Evolutionary conservation across 495 filamentous ascomycete genomes (phyloP).

Genomic region (Penicillium subrubescens): DNA sequence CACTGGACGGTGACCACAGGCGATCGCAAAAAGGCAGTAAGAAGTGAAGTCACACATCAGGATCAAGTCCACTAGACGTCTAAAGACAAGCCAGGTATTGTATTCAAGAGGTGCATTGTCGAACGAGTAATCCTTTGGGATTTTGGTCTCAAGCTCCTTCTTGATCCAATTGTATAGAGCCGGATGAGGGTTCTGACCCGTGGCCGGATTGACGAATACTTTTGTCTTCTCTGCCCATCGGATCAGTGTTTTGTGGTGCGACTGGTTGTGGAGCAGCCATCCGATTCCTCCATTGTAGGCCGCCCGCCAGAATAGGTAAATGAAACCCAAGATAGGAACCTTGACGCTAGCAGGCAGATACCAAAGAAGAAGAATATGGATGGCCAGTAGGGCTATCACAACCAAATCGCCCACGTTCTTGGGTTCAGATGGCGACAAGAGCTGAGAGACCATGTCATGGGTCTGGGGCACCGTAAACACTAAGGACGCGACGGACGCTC

Average conservation of each 20-base stretch:
- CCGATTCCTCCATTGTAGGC: conserved; percentile 95
- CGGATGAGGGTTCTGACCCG: conserved; percentile 78
- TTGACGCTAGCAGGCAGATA: conserved; percentile 65
- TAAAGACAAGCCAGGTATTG: conserved; percentile 97
- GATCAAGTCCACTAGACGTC: conserved; percentile 91
- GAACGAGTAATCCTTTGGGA: conserved; percentile 90
- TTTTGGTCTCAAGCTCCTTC: conserved; percentile 88
- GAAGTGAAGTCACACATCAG: conserved; percentile 98
- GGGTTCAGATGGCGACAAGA: conserved; percentile 90
- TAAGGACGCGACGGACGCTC: conserved; percentile 37
- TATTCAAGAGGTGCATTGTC: conserved; percentile 93
- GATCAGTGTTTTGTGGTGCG: conserved; percentile 80
- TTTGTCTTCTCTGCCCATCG: conserved; percentile 83
- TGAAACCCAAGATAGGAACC: conserved; percentile 71
- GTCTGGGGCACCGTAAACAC: conserved; percentile 96
- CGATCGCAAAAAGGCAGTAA: conserved; percentile 92
- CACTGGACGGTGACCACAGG: conserved; percentile 74
- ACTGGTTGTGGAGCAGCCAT: conserved; percentile 84
- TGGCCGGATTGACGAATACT: conserved; percentile 82
- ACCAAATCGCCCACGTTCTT: conserved; percentile 88
- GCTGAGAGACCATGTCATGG: conserved; percentile 98
- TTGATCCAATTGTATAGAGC: conserved; percentile 81
- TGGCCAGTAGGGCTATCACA: conserved; percentile 78
- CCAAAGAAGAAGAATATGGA: conserved; percentile 73
- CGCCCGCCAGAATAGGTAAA: conserved; percentile 90